These are phyloP conservation scores for Fomitopsis betulina DNA, from an alignment of 1,284 basidiomycete genomes.

Conservation along the genomic window DNA sequence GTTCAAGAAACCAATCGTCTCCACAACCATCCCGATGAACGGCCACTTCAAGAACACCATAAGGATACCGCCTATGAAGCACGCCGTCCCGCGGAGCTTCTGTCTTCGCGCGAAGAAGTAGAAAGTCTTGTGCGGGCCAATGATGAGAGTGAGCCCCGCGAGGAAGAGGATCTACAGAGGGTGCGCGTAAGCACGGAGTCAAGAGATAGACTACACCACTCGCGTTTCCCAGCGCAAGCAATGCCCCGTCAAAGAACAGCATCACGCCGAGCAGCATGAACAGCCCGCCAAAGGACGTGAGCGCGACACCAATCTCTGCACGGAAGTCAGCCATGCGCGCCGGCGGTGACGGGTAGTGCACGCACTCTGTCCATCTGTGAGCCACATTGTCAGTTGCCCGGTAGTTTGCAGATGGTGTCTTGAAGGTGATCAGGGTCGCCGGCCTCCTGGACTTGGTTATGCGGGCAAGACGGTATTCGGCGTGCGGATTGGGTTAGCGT, in stretches of 20 bases:
- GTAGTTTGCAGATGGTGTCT: not conserved
- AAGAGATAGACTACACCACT: constrained; percentile 18
- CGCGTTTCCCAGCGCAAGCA: constrained; percentile 95
- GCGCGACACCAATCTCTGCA: constrained; percentile 90
- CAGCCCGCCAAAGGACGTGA: constrained; percentile 94
- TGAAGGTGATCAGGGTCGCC: not conserved
- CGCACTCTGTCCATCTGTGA: constrained; percentile 23
- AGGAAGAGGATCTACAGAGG: constrained; percentile 80
- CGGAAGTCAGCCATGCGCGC: not conserved
- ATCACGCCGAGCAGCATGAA: constrained; percentile 97
- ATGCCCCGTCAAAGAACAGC: constrained; percentile 96
- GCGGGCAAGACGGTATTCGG: not conserved
- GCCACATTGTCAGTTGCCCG: constrained; percentile 16
- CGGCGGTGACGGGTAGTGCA: not conserved
- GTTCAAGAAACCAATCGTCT: constrained; percentile 95
- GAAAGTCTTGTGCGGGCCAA: constrained; percentile 94
- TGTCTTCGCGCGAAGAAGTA: constrained; percentile 97
- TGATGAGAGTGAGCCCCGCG: constrained; percentile 88
- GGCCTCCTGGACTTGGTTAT: not conserved
- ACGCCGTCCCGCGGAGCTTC: constrained; percentile 91
- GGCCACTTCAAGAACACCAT: constrained; percentile 92
- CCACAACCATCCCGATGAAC: constrained; percentile 89
- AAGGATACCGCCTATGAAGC: constrained; percentile 87
- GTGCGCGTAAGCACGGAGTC: not conserved
- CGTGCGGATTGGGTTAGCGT: not conserved